phyloP scores from a whole-genome alignment of 225 moss, liverwort and hornwort species.

The Rhytidiadelphus loreus region DNA sequence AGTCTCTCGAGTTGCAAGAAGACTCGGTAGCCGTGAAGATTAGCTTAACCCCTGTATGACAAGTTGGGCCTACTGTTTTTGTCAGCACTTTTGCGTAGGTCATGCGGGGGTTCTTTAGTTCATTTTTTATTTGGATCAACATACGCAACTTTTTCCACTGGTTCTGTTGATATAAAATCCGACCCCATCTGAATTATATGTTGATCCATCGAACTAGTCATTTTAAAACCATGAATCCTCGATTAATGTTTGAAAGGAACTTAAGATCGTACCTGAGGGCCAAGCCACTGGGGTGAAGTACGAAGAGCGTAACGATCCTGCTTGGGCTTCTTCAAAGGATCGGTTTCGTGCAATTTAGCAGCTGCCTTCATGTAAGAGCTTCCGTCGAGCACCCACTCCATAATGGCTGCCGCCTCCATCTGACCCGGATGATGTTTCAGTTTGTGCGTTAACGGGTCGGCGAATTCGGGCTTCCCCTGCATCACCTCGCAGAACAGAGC shows the following conservation, averaged over 20 bases:
- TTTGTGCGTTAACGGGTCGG: too few species aligned
- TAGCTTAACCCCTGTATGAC: too few species aligned
- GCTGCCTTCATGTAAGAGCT: too few species aligned
- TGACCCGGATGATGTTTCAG: too few species aligned
- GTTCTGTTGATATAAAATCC: neutral
- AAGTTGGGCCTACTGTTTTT: too few species aligned
- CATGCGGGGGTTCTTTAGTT: neutral
- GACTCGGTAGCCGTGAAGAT: neutral
- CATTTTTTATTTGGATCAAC: neutral
- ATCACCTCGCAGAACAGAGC: too few species aligned
- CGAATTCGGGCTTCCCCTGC: too few species aligned
- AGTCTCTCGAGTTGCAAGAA: neutral
- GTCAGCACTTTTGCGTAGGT: neutral
- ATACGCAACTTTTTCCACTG: too few species aligned
- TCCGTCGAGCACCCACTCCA: too few species aligned
- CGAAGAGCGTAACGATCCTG: slow-evolving; percentile 56
- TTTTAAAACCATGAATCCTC: neutral
- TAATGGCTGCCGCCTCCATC: too few species aligned
- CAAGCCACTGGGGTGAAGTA: slow-evolving; percentile 59
- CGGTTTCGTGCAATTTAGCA: slow-evolving; percentile 28
- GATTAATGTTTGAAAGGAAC: neutral
- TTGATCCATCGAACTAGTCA: neutral
- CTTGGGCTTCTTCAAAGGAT: slow-evolving; percentile 49
- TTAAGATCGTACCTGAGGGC: slow-evolving; percentile 24
- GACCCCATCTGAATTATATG: neutral